Conservation (phyloP, 2,329 filamentous ascomycete genomes). For the Westerdykella aurantiaca region DNA sequence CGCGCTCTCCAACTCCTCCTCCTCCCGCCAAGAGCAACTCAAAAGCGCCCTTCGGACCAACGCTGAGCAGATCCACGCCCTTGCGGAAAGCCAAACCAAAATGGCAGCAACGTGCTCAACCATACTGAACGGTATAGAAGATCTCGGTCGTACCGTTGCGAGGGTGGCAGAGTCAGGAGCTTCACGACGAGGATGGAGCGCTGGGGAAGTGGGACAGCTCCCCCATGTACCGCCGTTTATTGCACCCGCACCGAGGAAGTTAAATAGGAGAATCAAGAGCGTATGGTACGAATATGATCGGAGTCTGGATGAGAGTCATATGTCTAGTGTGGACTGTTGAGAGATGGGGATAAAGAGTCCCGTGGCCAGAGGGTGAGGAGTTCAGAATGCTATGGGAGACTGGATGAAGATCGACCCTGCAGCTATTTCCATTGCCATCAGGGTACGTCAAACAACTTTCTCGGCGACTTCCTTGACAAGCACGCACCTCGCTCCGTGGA, state of each 20-base stretch:
- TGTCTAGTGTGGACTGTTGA: no score
- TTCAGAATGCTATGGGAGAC: no score
- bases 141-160: background rate
- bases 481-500: no score
- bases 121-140: background rate
- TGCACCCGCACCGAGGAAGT: constrained; percentile 24
- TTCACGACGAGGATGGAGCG: constrained; percentile 6
- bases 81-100: constrained; percentile 24
- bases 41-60: constrained; percentile 23
- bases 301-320: no score
- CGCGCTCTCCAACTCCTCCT: constrained; percentile 28
- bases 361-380: no score
- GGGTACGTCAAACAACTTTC: no score
- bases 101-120: constrained; percentile 24
- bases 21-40: constrained; percentile 25
- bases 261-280: constrained; percentile 30
- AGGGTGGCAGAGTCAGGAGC: background rate
- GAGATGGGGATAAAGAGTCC: no score
- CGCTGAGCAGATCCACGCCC: constrained; percentile 22
- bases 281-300: constrained; percentile 36
- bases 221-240: background rate
- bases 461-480: no score
- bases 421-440: no score
- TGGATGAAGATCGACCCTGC: no score
- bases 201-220: background rate